Percentiles rank a stretch among this genome's conserved stretches.
phyloP scores from a whole-genome alignment of 108 stramenopile genomes.

The Cyclotella sp. region DNA sequence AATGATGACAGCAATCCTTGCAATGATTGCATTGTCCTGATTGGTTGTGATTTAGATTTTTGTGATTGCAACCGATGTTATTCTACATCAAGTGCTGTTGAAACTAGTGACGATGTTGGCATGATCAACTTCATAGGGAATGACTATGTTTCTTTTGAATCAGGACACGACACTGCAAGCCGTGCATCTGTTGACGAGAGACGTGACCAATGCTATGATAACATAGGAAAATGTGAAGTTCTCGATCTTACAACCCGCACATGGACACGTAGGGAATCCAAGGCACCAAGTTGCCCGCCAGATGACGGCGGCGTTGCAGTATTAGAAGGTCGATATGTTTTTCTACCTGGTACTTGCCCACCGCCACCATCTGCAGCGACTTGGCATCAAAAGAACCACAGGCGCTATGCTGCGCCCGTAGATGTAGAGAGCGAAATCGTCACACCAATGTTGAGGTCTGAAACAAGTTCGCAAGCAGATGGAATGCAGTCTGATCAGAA shows the following conservation, averaged over 20 bases:
- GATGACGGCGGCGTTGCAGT: constrained; percentile 45
- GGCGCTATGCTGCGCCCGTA: background rate
- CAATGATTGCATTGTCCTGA: constrained; percentile 31
- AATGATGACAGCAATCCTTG: background rate
- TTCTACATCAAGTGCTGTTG: background rate
- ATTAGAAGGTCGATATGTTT: constrained; percentile 30
- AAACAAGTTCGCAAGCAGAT: constrained; percentile 15
- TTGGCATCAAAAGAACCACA: background rate
- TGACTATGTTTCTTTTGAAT: background rate
- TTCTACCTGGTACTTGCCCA: constrained; percentile 34
- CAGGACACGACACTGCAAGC: background rate
- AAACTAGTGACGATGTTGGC: background rate
- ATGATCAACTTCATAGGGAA: constrained; percentile 4
- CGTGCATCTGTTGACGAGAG: background rate
- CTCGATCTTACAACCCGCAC: constrained; percentile 17
- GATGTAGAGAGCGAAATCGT: constrained; percentile 13
- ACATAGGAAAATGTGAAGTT: constrained; percentile 27
- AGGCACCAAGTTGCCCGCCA: constrained; percentile 37
- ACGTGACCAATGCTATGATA: constrained; percentile 1
- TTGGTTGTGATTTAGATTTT: constrained; percentile 34
- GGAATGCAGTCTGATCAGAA: background rate
- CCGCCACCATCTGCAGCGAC: constrained; percentile 21
- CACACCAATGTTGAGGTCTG: constrained; percentile 21
- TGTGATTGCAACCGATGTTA: constrained; percentile 42
- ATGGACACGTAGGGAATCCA: constrained; percentile 28